A percentile compares a stretch with the other conserved stretches of the same genome.
Evolutionary conservation across 306 rosid species (phyloP).

Genomic region (Cajanus cajan): DNA sequence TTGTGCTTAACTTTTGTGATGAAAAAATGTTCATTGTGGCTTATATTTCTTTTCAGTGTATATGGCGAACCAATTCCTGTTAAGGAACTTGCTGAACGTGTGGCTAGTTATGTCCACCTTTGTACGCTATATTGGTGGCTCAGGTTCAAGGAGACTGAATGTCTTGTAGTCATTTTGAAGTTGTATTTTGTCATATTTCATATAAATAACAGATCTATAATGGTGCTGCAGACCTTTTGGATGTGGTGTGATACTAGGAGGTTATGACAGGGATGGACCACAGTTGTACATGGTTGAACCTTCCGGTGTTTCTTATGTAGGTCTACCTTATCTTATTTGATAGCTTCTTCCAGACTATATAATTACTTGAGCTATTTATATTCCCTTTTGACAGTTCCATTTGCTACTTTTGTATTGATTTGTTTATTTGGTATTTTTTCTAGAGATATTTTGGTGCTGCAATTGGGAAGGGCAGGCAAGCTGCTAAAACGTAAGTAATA

Average conservation of each 20-base stretch:
- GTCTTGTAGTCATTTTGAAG: slow-evolving; percentile 12
- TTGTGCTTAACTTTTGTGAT: slow-evolving; percentile 14
- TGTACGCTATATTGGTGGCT: slow-evolving; percentile 99
- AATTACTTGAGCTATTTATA: not conserved
- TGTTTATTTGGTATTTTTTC: slow-evolving; percentile 33
- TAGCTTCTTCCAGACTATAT: not conserved
- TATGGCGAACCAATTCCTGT: slow-evolving; percentile 91
- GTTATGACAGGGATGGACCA: slow-evolving; percentile 98
- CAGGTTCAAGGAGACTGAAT: slow-evolving; percentile 50
- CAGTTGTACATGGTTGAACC: slow-evolving; percentile 97
- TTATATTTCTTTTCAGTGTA: slow-evolving; percentile 46
- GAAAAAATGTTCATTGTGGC: slow-evolving; percentile 22
- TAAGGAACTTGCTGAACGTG: slow-evolving; percentile 96
- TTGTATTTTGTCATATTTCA: slow-evolving; percentile 22
- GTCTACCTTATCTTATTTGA: slow-evolving; percentile 35
- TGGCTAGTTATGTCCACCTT: slow-evolving; percentile 96
- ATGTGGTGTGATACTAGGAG: slow-evolving; percentile 95
- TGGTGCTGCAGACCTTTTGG: slow-evolving; percentile 86
- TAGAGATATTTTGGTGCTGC: slow-evolving; percentile 98
- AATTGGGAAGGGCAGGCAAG: slow-evolving; percentile 97
- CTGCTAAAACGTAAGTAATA: slow-evolving; percentile 90
- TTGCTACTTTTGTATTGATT: slow-evolving; percentile 23
- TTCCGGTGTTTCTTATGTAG: slow-evolving; percentile 90
- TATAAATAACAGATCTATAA: slow-evolving; percentile 8
- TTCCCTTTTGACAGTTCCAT: not conserved